Base-by-base conservation (phyloP, 2,329 filamentous ascomycete genomes). In the Lasiodiplodia sp. region DNA sequence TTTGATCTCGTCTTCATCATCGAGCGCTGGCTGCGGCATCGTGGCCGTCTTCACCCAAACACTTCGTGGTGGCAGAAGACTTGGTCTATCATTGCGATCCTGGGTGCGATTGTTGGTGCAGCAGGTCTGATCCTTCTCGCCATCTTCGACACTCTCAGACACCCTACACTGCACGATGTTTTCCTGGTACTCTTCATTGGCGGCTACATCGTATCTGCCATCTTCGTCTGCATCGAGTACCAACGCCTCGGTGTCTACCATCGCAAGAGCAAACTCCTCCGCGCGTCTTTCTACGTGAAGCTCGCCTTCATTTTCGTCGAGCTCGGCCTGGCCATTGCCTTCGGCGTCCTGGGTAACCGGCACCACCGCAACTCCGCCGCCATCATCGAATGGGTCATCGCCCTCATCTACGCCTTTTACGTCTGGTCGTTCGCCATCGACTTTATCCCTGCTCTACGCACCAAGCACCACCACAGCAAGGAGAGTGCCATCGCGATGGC, bases 181-280 rank as follows among this genome's bases (percentile, higher is more conserved):
- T 97, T 97, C 80, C 82, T 99, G 44, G 80, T 87, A 0, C 80
- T 97, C 64, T 99, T 99, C 79, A 93, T 97, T 63, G 89, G 80
- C 16, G 96, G 93, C 40, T 98, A 97, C 79, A 83, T 97, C 66
- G 77, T 97, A 67, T 93, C 90, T 4, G 94, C 95, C 68, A 86
- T 97, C 73, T 95, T 94, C 80, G 91, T 95, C 72, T 97, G 94
- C 83, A 90, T 88, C 83, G 94, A 97, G 79, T 97, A 97, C 79
- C 91, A 96, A 75, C 90, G 92, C 2, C 86, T 98, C 1, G 93
- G 94, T 31, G 89, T 91, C 66, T 90, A 91, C 77, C 92, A 94
- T 83, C 91, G 91, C 71, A 83, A 94, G 70, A 88, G 95, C 80
- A 87, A 85, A 67, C 83, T 96, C 72, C 87, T 99, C 12, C 87